Evolutionary conservation across 108 stramenopile species (phyloP).

Genomic region (Cylindrotheca fusiformis): DNA sequence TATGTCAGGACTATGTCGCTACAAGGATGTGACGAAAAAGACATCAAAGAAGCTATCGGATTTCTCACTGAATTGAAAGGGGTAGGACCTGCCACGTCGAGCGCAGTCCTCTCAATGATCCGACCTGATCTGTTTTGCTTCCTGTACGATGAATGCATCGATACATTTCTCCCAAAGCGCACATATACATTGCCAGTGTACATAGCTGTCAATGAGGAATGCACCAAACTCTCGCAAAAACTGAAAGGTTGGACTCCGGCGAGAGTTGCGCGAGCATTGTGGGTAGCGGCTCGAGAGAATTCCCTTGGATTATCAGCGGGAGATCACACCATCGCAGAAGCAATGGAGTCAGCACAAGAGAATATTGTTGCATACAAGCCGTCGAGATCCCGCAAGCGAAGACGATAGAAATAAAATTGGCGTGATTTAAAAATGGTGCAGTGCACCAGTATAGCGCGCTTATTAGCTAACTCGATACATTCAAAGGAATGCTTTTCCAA

Average conservation of each 20-base stretch:
- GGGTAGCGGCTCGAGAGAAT: slow-evolving; percentile 58
- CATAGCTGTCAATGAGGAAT: slow-evolving; percentile 41
- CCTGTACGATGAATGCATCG: slow-evolving; percentile 87
- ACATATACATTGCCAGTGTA: slow-evolving; percentile 66
- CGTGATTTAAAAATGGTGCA: slow-evolving; percentile 1
- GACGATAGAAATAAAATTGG: too few relatives aligned
- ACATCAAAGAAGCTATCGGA: slow-evolving; percentile 26
- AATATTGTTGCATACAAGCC: too few relatives aligned
- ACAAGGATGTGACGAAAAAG: background rate
- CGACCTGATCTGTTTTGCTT: slow-evolving; percentile 64
- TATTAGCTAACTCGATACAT: too few relatives aligned
- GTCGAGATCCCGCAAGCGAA: too few relatives aligned
- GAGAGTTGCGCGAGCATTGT: slow-evolving; percentile 58
- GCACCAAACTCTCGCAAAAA: slow-evolving; percentile 33
- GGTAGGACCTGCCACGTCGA: slow-evolving; percentile 73
- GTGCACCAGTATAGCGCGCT: too few relatives aligned
- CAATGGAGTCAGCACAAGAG: background rate
- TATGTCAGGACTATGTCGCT: slow-evolving; percentile 10
- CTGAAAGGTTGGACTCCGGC: slow-evolving; percentile 52
- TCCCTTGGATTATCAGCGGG: slow-evolving; percentile 19
- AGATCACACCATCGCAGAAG: background rate
- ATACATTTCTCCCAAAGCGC: slow-evolving; percentile 57
- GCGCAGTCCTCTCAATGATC: slow-evolving; percentile 53
- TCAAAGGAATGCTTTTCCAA: slow-evolving; percentile 33
- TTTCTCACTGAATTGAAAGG: slow-evolving; percentile 54